A percentile compares a stretch with the other conserved stretches of the same genome.
These are phyloP conservation scores for Solanum neorickii DNA, from an alignment of 257 asterid genomes.

Conservation along the genomic window DNA sequence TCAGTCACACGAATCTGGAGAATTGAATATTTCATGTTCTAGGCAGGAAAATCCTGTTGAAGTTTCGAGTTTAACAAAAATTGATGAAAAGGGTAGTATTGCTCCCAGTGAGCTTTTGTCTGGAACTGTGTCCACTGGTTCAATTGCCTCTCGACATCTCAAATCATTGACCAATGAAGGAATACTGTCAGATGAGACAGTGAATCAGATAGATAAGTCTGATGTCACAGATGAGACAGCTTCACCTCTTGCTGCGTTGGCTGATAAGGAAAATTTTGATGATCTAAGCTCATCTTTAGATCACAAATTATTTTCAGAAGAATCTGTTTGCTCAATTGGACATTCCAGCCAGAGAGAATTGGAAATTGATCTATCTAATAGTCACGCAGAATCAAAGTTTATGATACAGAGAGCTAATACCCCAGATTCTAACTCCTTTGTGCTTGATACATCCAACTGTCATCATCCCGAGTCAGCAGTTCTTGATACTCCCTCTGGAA, in stretches of 20 bases:
- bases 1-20: constrained; percentile 5
- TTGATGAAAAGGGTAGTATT: constrained; percentile 13
- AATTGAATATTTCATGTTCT: constrained; percentile 12
- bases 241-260: constrained; percentile 9
- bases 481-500: constrained; percentile 3
- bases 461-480: constrained; percentile 19
- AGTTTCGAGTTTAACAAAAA: constrained; percentile 6
- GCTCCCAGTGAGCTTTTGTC: constrained; percentile 1
- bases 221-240: constrained; percentile 11
- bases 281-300: constrained; percentile 15
- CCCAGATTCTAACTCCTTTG: constrained; percentile 1
- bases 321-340: constrained; percentile 13
- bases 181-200: constrained; percentile 14
- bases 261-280: constrained; percentile 7
- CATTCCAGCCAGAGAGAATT: constrained; percentile 18
- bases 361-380: constrained; percentile 17
- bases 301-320: constrained; percentile 13
- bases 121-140: constrained; percentile 19
- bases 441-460: not conserved
- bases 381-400: constrained; percentile 7
- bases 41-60: constrained; percentile 21
- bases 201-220: constrained; percentile 9
- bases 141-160: not conserved
- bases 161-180: constrained; percentile 16
- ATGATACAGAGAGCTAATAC: constrained; percentile 12